A percentile compares a stretch with the other conserved stretches of the same genome.
These are phyloP conservation scores for Rugonectria rugulosa DNA, from an alignment of 2,329 filamentous ascomycete species.

Conservation along the genomic window DNA sequence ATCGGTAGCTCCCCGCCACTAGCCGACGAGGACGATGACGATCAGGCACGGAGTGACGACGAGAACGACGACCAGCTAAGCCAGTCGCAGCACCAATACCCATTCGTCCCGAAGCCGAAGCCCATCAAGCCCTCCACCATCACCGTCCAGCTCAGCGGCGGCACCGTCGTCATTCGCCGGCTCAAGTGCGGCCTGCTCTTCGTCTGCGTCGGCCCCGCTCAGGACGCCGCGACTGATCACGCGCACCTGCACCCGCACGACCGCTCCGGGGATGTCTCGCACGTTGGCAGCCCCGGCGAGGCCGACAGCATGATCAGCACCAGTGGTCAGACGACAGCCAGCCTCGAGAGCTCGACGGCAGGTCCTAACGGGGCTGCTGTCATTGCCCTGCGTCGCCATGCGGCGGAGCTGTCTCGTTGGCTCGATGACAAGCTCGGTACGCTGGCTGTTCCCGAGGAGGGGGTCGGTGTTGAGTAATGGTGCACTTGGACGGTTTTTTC, in stretches of 20 bases:
- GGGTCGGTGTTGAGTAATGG: slow-evolving; percentile 47
- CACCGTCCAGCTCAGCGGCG: slow-evolving; percentile 65
- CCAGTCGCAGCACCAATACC: slow-evolving; percentile 35
- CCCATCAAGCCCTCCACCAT: slow-evolving; percentile 53
- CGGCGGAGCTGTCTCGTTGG: slow-evolving; percentile 66
- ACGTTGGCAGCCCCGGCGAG: slow-evolving; percentile 51
- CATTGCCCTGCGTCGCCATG: slow-evolving; percentile 61
- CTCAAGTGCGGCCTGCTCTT: slow-evolving; percentile 68
- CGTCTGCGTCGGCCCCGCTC: slow-evolving; percentile 63
- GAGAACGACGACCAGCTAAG: slow-evolving; percentile 36
- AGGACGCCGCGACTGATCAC: slow-evolving; percentile 32
- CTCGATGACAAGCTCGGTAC: slow-evolving; percentile 66
- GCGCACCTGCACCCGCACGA: slow-evolving; percentile 27
- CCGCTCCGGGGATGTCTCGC: slow-evolving; percentile 43
- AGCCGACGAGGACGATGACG: slow-evolving; percentile 32
- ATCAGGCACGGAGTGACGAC: slow-evolving; percentile 20
- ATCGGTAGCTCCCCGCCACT: slow-evolving; percentile 34
- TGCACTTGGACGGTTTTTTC: neutral
- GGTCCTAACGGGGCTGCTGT: slow-evolving; percentile 54
- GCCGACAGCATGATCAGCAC: slow-evolving; percentile 57
- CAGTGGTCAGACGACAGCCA: slow-evolving; percentile 54
- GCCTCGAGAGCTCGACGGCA: slow-evolving; percentile 44
- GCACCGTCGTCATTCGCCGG: slow-evolving; percentile 65
- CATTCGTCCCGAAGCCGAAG: slow-evolving; percentile 22
- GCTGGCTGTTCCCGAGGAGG: slow-evolving; percentile 61